Evolutionary conservation across 202 grass and related monocot species (phyloP), one percentile per base, ranked within the genome.

Genomic region (Elaeis oleifera): DNA sequence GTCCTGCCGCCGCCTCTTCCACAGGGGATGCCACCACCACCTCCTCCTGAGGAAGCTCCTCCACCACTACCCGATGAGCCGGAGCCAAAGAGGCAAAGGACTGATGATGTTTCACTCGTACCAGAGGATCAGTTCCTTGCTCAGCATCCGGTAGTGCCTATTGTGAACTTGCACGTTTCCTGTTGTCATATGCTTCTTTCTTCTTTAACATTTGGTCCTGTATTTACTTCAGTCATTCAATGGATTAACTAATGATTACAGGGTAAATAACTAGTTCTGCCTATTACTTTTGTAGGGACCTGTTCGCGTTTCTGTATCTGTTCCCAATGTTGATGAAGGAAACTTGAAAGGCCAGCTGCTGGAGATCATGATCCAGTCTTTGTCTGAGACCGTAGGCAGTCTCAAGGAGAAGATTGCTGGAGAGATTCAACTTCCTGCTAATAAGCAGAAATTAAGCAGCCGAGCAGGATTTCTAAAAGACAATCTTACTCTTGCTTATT

Each of bases 391-490:
- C 16, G 64, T 97, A 4, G 89, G 88, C 54, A 89, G 84, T 79
- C 77, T 97, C n/a, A 97, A 97, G 70, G 88, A 97, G 82, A 89
- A 89, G 59, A 92, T 97, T 81, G 84, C 94, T 53, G 94, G 88
- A 53, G 94, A 97, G 71, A 55, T 97, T 70, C 94, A 97, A 69
- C 89, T 97, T 54, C 94, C 94, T 70, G 77, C 94, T 70, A 97
- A 92, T 70, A 97, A 97, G 67, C 94, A 97, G 76, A 97, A 97
- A 73, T 55, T 97, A 55, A 92, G 88, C 61, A 74, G 80, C 49
- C 81, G 71, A 61, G 84, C 88, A 22, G 86, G 82, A 79, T 97
- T 97, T 55, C 84, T 97, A 50, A 97, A 92, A 69, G 94, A 97
- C 55, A 97, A 97, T 67, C 84, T 83, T 66, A 82, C 82, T 62